phyloP scores from a whole-genome alignment of 2,329 filamentous ascomycete genomes.

The Penicillium griseofulvum region DNA sequence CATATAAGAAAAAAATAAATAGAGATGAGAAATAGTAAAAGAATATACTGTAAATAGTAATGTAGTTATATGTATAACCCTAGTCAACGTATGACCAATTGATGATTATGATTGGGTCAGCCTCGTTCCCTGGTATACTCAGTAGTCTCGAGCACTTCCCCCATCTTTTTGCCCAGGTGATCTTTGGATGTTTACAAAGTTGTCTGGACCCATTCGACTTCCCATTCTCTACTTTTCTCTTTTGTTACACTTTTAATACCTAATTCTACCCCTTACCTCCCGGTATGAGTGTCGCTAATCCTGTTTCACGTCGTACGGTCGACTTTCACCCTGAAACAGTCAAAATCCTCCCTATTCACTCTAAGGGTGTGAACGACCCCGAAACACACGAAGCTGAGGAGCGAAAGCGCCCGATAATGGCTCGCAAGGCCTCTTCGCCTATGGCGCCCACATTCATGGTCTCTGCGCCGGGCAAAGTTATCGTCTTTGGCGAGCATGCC shows the following conservation, averaged over 20 bases:
- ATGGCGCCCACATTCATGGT: constrained; percentile 93
- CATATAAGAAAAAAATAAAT: too few relatives aligned
- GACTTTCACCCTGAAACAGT: constrained; percentile 26
- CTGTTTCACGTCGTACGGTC: constrained; percentile 28
- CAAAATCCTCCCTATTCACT: constrained; percentile 18
- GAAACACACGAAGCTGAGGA: constrained; percentile 8
- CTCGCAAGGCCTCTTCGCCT: constrained; percentile 51
- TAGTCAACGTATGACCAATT: constrained; percentile 15
- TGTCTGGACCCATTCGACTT: neutral
- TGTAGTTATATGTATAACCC: too few relatives aligned
- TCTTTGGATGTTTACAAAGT: neutral
- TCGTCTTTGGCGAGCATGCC: constrained; percentile 95
- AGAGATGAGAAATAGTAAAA: too few relatives aligned
- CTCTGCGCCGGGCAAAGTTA: constrained; percentile 95
- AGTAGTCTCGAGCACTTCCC: constrained; percentile 16
- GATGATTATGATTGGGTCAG: constrained; percentile 14
- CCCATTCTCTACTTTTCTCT: neutral
- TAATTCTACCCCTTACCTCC: neutral
- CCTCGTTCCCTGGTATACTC: constrained; percentile 19
- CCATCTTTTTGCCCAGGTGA: constrained; percentile 1
- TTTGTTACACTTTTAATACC: neutral
- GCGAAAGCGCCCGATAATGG: constrained; percentile 17
- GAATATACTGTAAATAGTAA: too few relatives aligned
- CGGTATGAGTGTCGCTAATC: constrained; percentile 26
- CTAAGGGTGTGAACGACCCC: constrained; percentile 23